Evolutionary conservation across 139 green algal species (phyloP), one percentile per base, ranked within the genome.

Genomic region (Chlamydomonas incerta): DNA sequence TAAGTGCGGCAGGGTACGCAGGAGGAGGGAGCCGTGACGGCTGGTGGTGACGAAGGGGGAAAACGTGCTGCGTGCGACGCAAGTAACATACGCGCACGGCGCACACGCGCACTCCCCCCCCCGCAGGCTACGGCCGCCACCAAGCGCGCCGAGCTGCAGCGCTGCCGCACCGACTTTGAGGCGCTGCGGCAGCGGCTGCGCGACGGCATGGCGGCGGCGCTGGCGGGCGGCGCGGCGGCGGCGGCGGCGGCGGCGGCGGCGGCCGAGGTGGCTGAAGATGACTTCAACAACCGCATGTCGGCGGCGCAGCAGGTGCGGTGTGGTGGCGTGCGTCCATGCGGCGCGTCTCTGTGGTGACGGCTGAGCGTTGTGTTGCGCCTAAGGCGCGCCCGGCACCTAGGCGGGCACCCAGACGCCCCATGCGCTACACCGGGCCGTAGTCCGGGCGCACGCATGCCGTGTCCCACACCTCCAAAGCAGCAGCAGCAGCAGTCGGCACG

Each of bases 261-360:
- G 4, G 11, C 55, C 35, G 34, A 17, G 58, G 74, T 29, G 9
- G 34, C 26, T 3, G 75, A 83, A 60, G 62, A 72, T 0, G 75
- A 83, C 33, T 72, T 63, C 75, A 83, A 72, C 75, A 83, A 83
- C 75, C 24, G 41, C 34, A 18, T 83, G 23, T 37, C 35, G 35
- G 29, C 37, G 60, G 62, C 46, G 35, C 3, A 33, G 3, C 57
- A 62, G 62, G 75, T 83, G 75, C 6, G 75, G 29, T 41, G 29
- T 37, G 41, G 46, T 11, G 46, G 41, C n/a, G 35, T 37, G 9
- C 18, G 63, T 65, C 8, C 24, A 9, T 65, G 58, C n/a, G n/a
- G n/a, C n/a, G n/a, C n/a, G n/a, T n/a, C n/a, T n/a, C n/a, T n/a
- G n/a, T n/a, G n/a, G n/a, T n/a, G n/a, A n/a, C n/a, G n/a, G n/a